phyloP scores from a whole-genome alignment of 306 rosid genomes.

The Datisca glomerata region DNA sequence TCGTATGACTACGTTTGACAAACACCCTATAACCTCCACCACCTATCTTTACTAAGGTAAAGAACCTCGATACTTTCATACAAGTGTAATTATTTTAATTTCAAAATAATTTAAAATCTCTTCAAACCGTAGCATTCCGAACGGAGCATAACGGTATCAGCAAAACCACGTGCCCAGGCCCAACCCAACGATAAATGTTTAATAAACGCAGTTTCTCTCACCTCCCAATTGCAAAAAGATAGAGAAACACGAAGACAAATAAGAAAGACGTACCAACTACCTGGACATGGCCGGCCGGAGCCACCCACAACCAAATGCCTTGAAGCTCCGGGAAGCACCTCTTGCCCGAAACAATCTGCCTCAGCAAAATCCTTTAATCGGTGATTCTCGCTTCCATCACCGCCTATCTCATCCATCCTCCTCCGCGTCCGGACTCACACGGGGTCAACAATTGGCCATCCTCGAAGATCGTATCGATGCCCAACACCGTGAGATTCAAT shows the following conservation, averaged over 20 bases:
- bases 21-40: no score
- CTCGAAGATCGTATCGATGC: constrained; percentile 49
- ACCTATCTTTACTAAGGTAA: no score
- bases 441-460: constrained; percentile 19
- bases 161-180: background rate
- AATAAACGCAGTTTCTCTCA: no score
- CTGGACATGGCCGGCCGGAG: constrained; percentile 29
- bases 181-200: background rate
- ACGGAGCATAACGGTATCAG: no score
- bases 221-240: no score
- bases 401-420: constrained; percentile 17
- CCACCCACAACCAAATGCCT: constrained; percentile 8
- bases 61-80: no score
- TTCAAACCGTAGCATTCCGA: no score
- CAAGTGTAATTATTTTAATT: no score
- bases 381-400: constrained; percentile 22
- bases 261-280: constrained; percentile 1
- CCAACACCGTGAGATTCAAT: constrained; percentile 65
- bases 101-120: no score
- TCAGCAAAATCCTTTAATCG: background rate
- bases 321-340: constrained; percentile 11
- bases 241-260: background rate
- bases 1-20: no score
- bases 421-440: constrained; percentile 14
- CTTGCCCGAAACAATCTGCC: background rate